Evolutionary conservation across 805 yeast genomes (phyloP).

Genomic region (Lipomyces orientalis): DNA sequence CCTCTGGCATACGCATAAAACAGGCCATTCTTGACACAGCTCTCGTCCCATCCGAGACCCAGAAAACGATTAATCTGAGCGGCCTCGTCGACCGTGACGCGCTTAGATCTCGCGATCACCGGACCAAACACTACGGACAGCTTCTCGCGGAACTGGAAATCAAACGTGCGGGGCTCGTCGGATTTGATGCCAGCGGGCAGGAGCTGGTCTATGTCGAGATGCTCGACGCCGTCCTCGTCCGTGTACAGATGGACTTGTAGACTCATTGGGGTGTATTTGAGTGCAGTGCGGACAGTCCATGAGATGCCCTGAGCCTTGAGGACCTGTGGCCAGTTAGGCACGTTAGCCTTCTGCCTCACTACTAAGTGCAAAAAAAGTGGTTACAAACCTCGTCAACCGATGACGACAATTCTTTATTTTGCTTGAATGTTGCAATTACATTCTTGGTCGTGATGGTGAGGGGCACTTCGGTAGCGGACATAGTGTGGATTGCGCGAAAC

Average conservation of each 20-base stretch:
- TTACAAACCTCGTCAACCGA: constrained; percentile 23
- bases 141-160: constrained; percentile 19
- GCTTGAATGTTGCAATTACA: constrained; percentile 22
- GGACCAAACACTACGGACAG: constrained; percentile 35
- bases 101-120: constrained; percentile 16
- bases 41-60: constrained; percentile 28
- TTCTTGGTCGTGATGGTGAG: constrained; percentile 22
- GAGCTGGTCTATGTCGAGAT: constrained; percentile 27
- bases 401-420: constrained; percentile 32
- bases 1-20: constrained; percentile 27
- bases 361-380: background rate
- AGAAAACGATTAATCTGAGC: constrained; percentile 22
- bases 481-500: background rate
- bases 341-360: background rate
- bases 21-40: constrained; percentile 12
- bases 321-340: constrained; percentile 15
- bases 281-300: constrained; percentile 33
- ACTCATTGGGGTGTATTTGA: constrained; percentile 24
- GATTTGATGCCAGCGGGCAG: constrained; percentile 30
- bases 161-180: constrained; percentile 32
- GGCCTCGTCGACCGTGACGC: constrained; percentile 24
- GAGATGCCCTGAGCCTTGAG: constrained; percentile 33
- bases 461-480: constrained; percentile 27
- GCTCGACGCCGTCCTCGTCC: constrained; percentile 20
- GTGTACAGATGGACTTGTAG: constrained; percentile 12